phyloP scores from a whole-genome alignment of 2,329 filamentous ascomycete genomes.

The Ceratocystiopsis brevicomis region DNA sequence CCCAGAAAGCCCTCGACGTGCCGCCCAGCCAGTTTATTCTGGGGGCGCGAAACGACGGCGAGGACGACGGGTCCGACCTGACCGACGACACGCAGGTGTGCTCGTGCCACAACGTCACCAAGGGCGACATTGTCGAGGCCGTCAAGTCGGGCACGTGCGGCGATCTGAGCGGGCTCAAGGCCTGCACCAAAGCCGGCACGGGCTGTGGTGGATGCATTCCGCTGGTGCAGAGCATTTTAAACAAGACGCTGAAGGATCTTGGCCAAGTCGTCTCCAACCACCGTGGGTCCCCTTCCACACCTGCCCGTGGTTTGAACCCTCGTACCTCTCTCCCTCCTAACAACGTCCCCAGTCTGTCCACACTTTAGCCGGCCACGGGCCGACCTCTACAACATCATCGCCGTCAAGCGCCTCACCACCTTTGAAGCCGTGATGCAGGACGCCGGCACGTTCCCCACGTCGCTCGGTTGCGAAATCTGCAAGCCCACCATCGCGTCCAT shows the following conservation, averaged over 20 bases:
- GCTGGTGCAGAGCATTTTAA: slow-evolving; percentile 76
- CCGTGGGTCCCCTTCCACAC: slow-evolving; percentile 5
- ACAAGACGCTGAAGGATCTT: slow-evolving; percentile 68
- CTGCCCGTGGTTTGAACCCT: too few relatives aligned
- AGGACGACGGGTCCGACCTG: slow-evolving; percentile 57
- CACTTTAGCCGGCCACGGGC: slow-evolving; percentile 63
- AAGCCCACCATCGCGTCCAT: slow-evolving; percentile 71
- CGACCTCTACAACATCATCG: slow-evolving; percentile 79
- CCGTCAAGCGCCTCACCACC: slow-evolving; percentile 56
- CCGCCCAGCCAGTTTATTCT: slow-evolving; percentile 70
- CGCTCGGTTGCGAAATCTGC: slow-evolving; percentile 72
- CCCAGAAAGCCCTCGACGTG: slow-evolving; percentile 58
- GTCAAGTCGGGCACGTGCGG: slow-evolving; percentile 69
- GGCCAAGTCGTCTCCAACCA: slow-evolving; percentile 77
- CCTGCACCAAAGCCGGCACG: slow-evolving; percentile 79
- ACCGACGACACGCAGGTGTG: slow-evolving; percentile 77
- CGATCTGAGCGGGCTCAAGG: slow-evolving; percentile 64
- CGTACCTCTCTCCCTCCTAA: background rate
- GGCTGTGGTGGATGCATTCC: slow-evolving; percentile 85
- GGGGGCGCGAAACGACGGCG: slow-evolving; percentile 53
- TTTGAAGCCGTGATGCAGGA: slow-evolving; percentile 62
- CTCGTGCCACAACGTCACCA: slow-evolving; percentile 83
- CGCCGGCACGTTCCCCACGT: slow-evolving; percentile 44
- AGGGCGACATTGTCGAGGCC: slow-evolving; percentile 53
- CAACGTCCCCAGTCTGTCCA: slow-evolving; percentile 37